Base-by-base conservation (phyloP, 2,329 filamentous ascomycete species). In the Hypoxylon sp. region DNA sequence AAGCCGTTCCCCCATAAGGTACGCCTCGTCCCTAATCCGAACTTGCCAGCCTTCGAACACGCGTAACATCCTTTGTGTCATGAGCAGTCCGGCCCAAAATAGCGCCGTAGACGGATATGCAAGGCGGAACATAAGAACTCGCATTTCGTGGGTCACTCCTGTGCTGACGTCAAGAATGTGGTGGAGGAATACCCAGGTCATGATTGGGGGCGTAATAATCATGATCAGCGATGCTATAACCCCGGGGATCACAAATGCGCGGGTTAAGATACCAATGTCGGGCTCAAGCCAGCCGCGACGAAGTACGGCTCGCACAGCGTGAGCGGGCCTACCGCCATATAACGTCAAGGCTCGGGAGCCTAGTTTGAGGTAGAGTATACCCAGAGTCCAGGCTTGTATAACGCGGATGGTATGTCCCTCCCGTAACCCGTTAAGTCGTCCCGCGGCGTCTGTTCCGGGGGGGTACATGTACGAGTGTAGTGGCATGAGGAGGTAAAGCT, bases 381-480 rank as follows among this genome's bases (percentile, higher is more conserved):
- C 96, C 0, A 99, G 83, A 0, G 94, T 97, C 94, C 95, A 99
- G 62, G 94, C 90, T 76, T 98, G 95, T 43, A 98, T 90, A 66
- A 98, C 85, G 67, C 96, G 91, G 43, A 98, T 88, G 6, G 90
- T 92, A 75, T 96, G 93, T 56, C 75, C 74, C 68, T 75, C 71
- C 69, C 74, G 34, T 60, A 77, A 25, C 73, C 75, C 37, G 66
- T 74, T 50, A 60, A 77, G 41, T 65, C 76, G 46, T 67, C 74
- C 7, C 12, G 3, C 77, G 74, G 21, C 78, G 71, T 67, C 63
- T 5, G 61, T 59, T 12, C 61, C 70, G 27, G 70, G 34, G 0
- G 71, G 65, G 39, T 87, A 84, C 77, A 92, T 84, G 74, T 94
- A 93, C 0, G 93, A 94, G 75, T 97, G 92, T 2, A 97, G 81